phyloP scores from a whole-genome alignment of 176 grass and related monocot genomes.

The Carex pumila region DNA sequence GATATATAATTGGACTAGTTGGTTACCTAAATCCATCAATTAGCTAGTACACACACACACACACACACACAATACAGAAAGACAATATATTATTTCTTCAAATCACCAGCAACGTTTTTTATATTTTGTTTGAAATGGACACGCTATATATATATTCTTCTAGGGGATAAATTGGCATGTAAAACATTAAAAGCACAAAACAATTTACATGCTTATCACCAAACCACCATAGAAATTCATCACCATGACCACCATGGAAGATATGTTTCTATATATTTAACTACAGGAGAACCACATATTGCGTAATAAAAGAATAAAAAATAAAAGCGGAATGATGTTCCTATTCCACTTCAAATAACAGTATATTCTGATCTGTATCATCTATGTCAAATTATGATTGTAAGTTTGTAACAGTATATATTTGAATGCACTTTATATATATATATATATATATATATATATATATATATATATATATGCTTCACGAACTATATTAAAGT shows the following conservation, averaged over 20 bases:
- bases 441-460: not conserved
- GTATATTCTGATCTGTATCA: not conserved
- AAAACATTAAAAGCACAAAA: not conserved
- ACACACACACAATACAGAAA: not conserved
- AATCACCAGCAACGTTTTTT: not conserved
- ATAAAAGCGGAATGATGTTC: not conserved
- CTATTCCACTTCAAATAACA: not conserved
- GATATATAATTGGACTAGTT: not conserved
- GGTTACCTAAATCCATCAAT: not conserved
- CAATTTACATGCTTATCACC: not conserved
- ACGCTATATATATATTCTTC: not conserved
- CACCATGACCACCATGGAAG: not conserved
- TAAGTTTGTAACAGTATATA: not conserved
- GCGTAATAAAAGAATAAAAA: not conserved
- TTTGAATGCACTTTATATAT: not conserved
- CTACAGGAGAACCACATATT: not conserved
- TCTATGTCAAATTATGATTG: not conserved
- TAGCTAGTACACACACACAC: not conserved
- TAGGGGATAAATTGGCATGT: not conserved
- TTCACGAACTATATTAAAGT: not conserved
- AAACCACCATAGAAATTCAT: not conserved
- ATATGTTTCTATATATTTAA: not conserved
- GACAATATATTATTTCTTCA: not conserved
- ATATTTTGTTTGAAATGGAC: not conserved
- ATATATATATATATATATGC: not conserved